Base-by-base conservation (phyloP, 306 rosid genomes). In the Cicer arietinum region DNA sequence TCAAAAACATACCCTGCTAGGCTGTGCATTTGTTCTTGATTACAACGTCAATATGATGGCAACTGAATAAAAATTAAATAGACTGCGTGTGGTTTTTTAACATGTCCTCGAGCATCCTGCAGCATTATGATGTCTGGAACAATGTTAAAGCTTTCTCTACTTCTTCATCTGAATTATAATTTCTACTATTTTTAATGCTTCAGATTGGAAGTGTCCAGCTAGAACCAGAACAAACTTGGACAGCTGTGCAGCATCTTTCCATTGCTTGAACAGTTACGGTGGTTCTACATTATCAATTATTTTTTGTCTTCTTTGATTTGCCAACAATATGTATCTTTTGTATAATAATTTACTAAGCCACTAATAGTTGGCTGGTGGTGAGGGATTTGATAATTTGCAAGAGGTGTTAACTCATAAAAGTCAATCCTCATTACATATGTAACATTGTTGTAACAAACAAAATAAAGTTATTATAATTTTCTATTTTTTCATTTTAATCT, bases 211-310 rank as follows among this genome's bases (percentile, higher is more conserved):
- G 70, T 58, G 90, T 86, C 69, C 88, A 86, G 79, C 79, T 94
- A 59, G 86, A 88, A 88, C 93, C 96, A 3, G 89, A 85, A 65
- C 91, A 83, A 80, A 84, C 96, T 65, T 94, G 98, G 98, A 94
- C 89, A 52, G 97, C 96, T 10, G 85, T 86, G 64, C 98, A 94
- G 83, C 85, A 82, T 70, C 89, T 94, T 22, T 81, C 89, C 85
- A 67, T 89, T 82, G 83, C 79, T 66, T 90, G 88, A 90, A 82
- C 78, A 53, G 73, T 61, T 48, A 7, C 79, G 10, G 41, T 69
- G 77, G 53, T 75, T 84, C 75, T 76, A 17, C 67, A 72, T 60
- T 73, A 10, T 77, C 73, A 7, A 12, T 30, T 53, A 47, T 7
- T 74, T 68, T 64, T 42, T 39, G 54, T 60, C 35, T 60, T 20